Base-by-base conservation (phyloP, 1,284 basidiomycete species). In the Hemileia vastatrix region DNA sequence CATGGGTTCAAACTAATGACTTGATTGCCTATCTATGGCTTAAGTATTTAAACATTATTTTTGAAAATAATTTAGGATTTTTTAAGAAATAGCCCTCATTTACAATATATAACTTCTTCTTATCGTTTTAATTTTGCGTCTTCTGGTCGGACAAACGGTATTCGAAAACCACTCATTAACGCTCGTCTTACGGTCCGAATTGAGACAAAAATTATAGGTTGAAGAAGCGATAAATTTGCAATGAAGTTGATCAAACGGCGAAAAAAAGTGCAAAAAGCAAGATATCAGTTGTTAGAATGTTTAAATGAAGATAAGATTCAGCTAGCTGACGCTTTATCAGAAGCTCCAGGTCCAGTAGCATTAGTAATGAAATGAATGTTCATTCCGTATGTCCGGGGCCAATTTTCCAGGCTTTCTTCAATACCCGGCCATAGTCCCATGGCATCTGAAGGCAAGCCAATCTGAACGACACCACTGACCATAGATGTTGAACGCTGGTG, bases 281-380 rank as follows among this genome's bases (percentile, higher is more conserved):
- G 2, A 27, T n/a, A n/a, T n/a, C n/a, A n/a, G n/a, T n/a, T n/a
- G n/a, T n/a, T n/a, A n/a, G n/a, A n/a, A n/a, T n/a, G n/a, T n/a
- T n/a, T n/a, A n/a, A n/a, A n/a, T n/a, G n/a, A n/a, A n/a, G n/a
- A n/a, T n/a, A n/a, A n/a, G n/a, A n/a, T n/a, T n/a, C 13, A 18
- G 11, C 19, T 21, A 4, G 49, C 59, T 62, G 15, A 83, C 11
- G 89, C 89, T 66, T 83, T 81, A 75, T 90, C 87, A 78, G 93
- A 87, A 13, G 91, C 91, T 36, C 88, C 88, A 31, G 84, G 78
- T 0, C 92, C 92, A 54, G 80, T 80, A 3, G 87, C 85, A 73
- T 86, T 90, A 43, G 92, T 94, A 66, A 91, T 81, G 76, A 92
- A 91, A 75, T 91, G 87, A 53, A 96, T 84, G 74, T 94, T 87